These are phyloP conservation scores for Pneumocystis carinii DNA, from an alignment of 1,139 yeast species.

Conservation along the genomic window DNA sequence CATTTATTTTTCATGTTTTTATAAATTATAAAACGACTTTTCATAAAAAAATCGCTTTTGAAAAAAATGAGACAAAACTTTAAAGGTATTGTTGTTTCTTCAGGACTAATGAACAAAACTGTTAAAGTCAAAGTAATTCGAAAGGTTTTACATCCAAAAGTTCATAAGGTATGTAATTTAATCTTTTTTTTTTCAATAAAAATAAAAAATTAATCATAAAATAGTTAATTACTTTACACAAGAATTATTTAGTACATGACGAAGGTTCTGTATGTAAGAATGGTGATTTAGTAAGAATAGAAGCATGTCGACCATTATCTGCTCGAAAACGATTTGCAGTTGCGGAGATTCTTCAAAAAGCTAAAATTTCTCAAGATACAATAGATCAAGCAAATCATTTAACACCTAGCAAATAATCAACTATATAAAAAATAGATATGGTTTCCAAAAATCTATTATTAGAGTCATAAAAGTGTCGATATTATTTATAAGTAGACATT, in stretches of 20 bases:
- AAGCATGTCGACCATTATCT: constrained; percentile 64
- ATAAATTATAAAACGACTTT: not conserved
- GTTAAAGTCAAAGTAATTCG: constrained; percentile 79
- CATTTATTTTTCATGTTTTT: not conserved
- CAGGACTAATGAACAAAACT: constrained; percentile 91
- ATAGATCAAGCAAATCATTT: not conserved
- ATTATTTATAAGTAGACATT: not conserved
- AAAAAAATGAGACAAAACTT: constrained; percentile 78
- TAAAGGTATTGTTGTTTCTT: constrained; percentile 83
- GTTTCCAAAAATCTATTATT: not conserved
- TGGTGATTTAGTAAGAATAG: constrained; percentile 90
- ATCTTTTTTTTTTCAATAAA: not conserved
- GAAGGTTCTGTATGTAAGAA: constrained; percentile 79
- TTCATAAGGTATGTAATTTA: not conserved
- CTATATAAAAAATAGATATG: not conserved
- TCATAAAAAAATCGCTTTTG: not conserved
- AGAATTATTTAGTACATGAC: constrained; percentile 83
- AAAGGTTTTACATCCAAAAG: not conserved
- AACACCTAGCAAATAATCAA: not conserved
- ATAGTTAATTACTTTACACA: constrained; percentile 54
- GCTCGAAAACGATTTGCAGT: constrained; percentile 79
- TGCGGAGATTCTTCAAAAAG: constrained; percentile 68
- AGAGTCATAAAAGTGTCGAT: not conserved
- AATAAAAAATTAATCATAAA: constrained; percentile 34
- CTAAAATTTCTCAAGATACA: constrained; percentile 3